These are phyloP conservation scores for Penicillium freii DNA, from an alignment of 2,329 filamentous ascomycete genomes.

Conservation along the genomic window DNA sequence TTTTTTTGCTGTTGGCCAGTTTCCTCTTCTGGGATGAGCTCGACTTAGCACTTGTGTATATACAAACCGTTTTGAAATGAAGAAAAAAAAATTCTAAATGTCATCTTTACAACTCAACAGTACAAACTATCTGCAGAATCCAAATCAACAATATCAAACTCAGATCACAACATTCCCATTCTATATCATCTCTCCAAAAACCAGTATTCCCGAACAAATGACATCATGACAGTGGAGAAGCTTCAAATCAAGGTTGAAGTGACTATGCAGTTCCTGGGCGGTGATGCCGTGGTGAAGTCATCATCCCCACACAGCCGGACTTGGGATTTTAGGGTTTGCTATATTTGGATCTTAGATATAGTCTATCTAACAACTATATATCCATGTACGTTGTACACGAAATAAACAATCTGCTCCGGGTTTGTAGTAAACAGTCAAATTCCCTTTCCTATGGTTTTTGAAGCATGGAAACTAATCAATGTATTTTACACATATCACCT, in stretches of 20 bases:
- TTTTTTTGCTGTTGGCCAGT: constrained; percentile 1
- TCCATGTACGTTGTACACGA: neutral
- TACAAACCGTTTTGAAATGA: constrained; percentile 15
- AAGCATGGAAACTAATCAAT: too few species aligned
- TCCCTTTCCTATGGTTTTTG: too few species aligned
- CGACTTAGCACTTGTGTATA: constrained; percentile 17
- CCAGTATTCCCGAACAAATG: neutral
- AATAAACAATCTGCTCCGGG: too few species aligned
- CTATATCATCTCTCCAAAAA: too few species aligned
- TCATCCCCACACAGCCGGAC: neutral
- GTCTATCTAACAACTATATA: neutral
- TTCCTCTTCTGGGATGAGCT: neutral
- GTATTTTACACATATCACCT: too few species aligned
- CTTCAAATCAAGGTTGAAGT: neutral
- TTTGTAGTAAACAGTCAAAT: too few species aligned
- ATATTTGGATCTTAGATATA: neutral
- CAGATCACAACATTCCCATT: neutral
- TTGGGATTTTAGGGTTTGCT: neutral
- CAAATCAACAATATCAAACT: neutral
- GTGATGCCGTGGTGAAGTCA: neutral
- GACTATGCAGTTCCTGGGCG: neutral
- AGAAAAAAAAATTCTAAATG: constrained; percentile 10
- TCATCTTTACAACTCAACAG: neutral
- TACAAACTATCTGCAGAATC: neutral
- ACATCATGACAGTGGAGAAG: neutral